A percentile compares a stretch with the other conserved stretches of the same genome.
These are phyloP conservation scores for Teratosphaeria destructans DNA, from an alignment of 2,329 filamentous ascomycete species.

Conservation along the genomic window DNA sequence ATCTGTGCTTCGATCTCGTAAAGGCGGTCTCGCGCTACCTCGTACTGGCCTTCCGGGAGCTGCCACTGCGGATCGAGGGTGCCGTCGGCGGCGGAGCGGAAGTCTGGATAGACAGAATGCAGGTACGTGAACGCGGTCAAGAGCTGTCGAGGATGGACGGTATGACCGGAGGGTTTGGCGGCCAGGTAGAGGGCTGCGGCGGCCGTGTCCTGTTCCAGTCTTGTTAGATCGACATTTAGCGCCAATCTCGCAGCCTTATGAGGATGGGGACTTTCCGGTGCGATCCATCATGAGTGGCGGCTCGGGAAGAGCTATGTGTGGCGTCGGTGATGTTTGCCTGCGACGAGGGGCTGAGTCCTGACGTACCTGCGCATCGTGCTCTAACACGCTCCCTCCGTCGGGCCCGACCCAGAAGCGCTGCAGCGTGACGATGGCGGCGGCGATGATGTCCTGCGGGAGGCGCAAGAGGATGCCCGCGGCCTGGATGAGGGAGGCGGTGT, in stretches of 20 bases:
- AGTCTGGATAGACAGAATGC: conserved; percentile 41
- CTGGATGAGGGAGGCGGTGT: conserved; percentile 64
- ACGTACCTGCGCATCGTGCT: conserved; percentile 43
- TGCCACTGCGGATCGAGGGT: conserved; percentile 31
- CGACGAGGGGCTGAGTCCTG: not conserved
- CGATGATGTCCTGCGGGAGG: conserved; percentile 74
- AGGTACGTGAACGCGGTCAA: conserved; percentile 81
- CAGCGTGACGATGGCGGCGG: conserved; percentile 73
- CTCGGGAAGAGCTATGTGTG: not conserved
- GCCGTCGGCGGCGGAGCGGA: conserved; percentile 3
- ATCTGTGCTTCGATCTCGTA: conserved; percentile 68
- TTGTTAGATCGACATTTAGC: not conserved
- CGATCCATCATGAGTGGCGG: not conserved
- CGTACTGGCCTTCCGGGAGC: conserved; percentile 64
- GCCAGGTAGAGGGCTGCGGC: conserved; percentile 72
- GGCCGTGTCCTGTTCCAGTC: conserved; percentile 56
- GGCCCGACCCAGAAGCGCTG: conserved; percentile 67
- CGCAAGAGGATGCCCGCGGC: conserved; percentile 70
- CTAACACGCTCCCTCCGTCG: conserved; percentile 38
- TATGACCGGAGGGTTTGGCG: conserved; percentile 69
- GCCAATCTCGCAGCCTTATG: not conserved
- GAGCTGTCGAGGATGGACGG: conserved; percentile 67
- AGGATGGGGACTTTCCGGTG: too few species aligned
- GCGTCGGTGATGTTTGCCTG: not conserved
- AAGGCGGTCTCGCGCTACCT: conserved; percentile 52